A percentile compares a stretch with the other conserved stretches of the same genome.
These are phyloP conservation scores for Corymbia maculata DNA, from an alignment of 345 rosid genomes.

Conservation along the genomic window DNA sequence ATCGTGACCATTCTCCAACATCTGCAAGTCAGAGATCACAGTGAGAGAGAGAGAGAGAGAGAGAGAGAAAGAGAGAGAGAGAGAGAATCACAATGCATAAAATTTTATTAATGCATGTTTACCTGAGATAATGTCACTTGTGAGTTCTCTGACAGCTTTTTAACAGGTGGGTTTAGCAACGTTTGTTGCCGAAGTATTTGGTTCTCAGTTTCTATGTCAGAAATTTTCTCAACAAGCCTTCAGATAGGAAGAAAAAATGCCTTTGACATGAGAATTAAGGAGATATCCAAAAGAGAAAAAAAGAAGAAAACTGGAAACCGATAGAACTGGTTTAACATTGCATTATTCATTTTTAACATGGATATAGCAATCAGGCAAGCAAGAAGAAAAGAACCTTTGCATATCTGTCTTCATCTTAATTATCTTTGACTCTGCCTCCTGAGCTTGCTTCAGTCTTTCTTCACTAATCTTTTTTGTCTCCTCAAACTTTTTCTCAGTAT, in stretches of 20 bases:
- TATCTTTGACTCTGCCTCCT: conserved; percentile 87
- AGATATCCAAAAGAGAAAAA: neutral
- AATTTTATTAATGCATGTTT: conserved; percentile 1
- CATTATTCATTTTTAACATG: neutral
- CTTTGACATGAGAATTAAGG: neutral
- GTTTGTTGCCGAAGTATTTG: conserved; percentile 76
- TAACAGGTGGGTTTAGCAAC: conserved; percentile 36
- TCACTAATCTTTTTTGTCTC: conserved; percentile 74
- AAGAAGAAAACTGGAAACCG: neutral
- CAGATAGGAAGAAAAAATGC: conserved; percentile 11
- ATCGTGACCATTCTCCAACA: conserved; percentile 79
- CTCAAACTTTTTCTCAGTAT: conserved; percentile 75
- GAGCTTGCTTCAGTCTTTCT: conserved; percentile 89
- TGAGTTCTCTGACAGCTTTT: conserved; percentile 44
- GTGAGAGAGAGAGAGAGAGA: neutral
- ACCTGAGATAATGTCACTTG: conserved; percentile 44
- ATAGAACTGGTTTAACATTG: neutral
- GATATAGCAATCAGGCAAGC: neutral
- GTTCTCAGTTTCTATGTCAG: conserved; percentile 80
- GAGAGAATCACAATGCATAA: neutral
- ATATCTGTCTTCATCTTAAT: conserved; percentile 76
- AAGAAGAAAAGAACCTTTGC: conserved; percentile 46
- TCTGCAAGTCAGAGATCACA: conserved; percentile 35
- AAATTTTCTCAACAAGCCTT: conserved; percentile 87
- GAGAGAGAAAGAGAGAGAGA: neutral